A percentile compares a stretch with the other conserved stretches of the same genome.
These are phyloP conservation scores for Grosmannia penicillata DNA, from an alignment of 2,329 filamentous ascomycete species.

Conservation along the genomic window DNA sequence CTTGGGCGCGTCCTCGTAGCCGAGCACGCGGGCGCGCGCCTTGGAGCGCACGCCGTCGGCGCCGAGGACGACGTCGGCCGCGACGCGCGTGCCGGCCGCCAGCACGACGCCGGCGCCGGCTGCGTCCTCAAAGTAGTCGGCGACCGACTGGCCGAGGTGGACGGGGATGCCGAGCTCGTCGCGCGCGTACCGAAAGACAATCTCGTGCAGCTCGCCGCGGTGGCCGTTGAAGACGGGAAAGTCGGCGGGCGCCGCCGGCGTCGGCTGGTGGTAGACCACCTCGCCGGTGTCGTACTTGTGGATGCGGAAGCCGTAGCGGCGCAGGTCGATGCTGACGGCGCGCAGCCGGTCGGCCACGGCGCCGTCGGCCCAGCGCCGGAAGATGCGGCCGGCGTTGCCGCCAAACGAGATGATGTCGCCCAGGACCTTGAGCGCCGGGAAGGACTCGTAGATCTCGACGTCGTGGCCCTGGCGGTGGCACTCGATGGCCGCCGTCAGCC, in stretches of 20 bases:
- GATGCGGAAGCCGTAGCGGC: constrained; percentile 42
- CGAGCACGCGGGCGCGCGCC: constrained; percentile 33
- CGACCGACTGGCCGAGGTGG: constrained; percentile 34
- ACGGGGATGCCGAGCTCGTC: constrained; percentile 40
- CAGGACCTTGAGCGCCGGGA: constrained; percentile 39
- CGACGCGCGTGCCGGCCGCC: constrained; percentile 12
- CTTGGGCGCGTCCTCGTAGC: constrained; percentile 34
- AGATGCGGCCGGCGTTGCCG: constrained; percentile 45
- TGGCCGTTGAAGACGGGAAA: constrained; percentile 46
- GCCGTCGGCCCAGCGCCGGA: constrained; percentile 40
- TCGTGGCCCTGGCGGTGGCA: constrained; percentile 45
- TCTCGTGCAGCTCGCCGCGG: constrained; percentile 42
- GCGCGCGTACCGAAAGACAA: constrained; percentile 42
- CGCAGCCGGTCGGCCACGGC: constrained; percentile 30
- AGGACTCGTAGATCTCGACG: constrained; percentile 43
- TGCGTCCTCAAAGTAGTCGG: constrained; percentile 40
- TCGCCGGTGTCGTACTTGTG: constrained; percentile 47
- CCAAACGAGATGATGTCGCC: constrained; percentile 51
- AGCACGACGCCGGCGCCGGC: constrained; percentile 29
- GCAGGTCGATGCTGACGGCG: constrained; percentile 35
- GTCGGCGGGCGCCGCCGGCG: constrained; percentile 25
- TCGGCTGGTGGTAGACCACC: constrained; percentile 40
- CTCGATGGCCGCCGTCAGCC: constrained; percentile 47
- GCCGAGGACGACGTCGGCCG: constrained; percentile 35
- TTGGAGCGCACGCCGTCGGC: constrained; percentile 40